These are phyloP conservation scores for Talaromyces funiculosus DNA, from an alignment of 2,329 filamentous ascomycete species.

Conservation along the genomic window DNA sequence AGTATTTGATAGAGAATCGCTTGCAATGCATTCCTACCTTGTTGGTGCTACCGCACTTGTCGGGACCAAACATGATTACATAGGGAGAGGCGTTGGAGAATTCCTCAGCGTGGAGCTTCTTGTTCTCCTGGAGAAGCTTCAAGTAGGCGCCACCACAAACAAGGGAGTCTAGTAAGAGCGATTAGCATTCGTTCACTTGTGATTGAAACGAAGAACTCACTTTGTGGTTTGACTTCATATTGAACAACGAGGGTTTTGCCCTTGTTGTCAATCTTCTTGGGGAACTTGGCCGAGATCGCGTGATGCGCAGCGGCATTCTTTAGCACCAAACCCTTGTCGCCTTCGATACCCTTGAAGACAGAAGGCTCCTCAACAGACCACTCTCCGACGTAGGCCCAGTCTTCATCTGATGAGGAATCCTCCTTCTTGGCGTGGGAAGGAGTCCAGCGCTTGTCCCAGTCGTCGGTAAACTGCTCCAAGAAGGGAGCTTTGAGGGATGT, in stretches of 20 bases:
- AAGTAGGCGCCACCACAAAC: conserved; percentile 98
- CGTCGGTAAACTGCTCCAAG: conserved; percentile 96
- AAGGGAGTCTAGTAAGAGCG: conserved; percentile 64
- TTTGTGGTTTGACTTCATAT: conserved; percentile 99
- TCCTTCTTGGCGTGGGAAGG: conserved; percentile 96
- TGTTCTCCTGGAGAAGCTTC: conserved; percentile 97
- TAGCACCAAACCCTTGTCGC: conserved; percentile 93
- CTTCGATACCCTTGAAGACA: conserved; percentile 85
- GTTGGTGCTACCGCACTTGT: conserved; percentile 99
- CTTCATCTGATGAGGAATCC: conserved; percentile 70
- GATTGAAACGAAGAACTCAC: conserved; percentile 49
- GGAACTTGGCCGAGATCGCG: conserved; percentile 98
- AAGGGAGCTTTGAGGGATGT: conserved; percentile 86
- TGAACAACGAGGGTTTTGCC: conserved; percentile 95
- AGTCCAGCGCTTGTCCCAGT: conserved; percentile 92
- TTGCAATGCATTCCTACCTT: conserved; percentile 58
- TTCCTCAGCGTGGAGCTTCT: conserved; percentile 92
- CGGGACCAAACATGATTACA: conserved; percentile 99
- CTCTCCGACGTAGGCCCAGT: conserved; percentile 96
- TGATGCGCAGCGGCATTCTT: conserved; percentile 98
- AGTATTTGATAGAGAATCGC: not conserved
- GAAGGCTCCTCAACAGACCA: conserved; percentile 94
- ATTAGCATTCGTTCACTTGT: conserved; percentile 24
- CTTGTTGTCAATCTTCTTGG: conserved; percentile 94
- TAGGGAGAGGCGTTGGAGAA: conserved; percentile 97